These are phyloP conservation scores for Aspergillus ustus DNA, from an alignment of 2,329 filamentous ascomycete species.

Conservation along the genomic window DNA sequence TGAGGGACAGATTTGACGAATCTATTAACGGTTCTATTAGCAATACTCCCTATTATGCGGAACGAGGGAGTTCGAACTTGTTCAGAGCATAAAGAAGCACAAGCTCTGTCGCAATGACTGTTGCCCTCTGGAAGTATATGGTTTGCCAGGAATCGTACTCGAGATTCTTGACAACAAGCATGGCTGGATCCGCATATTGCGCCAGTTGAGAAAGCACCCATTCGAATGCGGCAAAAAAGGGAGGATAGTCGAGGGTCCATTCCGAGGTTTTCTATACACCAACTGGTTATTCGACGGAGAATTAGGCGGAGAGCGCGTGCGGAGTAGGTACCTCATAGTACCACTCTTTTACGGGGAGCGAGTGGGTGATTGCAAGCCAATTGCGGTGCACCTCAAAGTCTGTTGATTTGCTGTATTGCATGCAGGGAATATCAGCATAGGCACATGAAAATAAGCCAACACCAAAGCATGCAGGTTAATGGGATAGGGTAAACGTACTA, in stretches of 20 bases:
- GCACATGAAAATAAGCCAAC: not conserved
- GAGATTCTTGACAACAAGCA: conserved; percentile 81
- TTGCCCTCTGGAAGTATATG: conserved; percentile 87
- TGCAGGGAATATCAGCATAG: not conserved
- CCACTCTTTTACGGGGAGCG: conserved; percentile 84
- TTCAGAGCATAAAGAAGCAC: conserved; percentile 82
- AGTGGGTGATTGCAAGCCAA: conserved; percentile 96
- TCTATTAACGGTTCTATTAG: conserved; percentile 54
- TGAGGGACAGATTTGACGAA: conserved; percentile 74
- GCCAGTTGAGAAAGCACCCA: conserved; percentile 86
- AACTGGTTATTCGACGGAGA: not conserved
- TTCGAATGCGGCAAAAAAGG: conserved; percentile 97
- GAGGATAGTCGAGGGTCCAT: conserved; percentile 99
- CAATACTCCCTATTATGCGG: conserved; percentile 18
- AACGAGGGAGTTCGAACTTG: conserved; percentile 55
- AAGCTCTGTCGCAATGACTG: conserved; percentile 84
- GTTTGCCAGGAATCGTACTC: conserved; percentile 92
- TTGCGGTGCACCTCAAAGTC: conserved; percentile 99
- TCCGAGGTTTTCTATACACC: conserved; percentile 77
- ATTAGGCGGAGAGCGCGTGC: not conserved
- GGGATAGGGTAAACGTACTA: conserved; percentile 68
- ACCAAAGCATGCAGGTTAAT: not conserved
- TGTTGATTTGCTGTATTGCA: conserved; percentile 79
- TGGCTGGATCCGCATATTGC: conserved; percentile 73
- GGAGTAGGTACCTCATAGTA: conserved; percentile 73